These are phyloP conservation scores for Echeveria elegans DNA, from an alignment of 164 flowering plant genomes.

Conservation along the genomic window DNA sequence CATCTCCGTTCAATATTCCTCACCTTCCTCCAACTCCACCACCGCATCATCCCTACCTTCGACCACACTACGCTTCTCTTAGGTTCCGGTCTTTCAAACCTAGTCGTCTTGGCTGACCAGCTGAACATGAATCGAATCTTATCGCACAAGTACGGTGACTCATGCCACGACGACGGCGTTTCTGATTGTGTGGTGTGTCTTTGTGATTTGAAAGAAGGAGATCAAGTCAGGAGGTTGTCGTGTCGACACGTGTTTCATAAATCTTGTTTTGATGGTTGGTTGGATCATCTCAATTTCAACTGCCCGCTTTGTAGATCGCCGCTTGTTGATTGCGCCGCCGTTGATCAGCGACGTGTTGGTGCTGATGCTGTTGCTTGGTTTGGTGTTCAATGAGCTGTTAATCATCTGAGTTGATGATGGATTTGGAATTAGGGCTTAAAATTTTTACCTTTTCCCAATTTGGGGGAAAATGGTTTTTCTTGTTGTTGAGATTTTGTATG, in stretches of 20 bases:
- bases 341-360: conserved; percentile 20
- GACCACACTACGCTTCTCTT: conserved; percentile 15
- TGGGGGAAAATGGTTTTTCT: background rate
- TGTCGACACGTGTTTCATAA: conserved; percentile 75
- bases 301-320: conserved; percentile 76
- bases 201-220: conserved; percentile 41
- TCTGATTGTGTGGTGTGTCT: conserved; percentile 56
- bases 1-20: conserved; percentile 18
- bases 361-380: conserved; percentile 5
- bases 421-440: background rate
- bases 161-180: conserved; percentile 4
- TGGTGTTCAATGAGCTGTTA: background rate
- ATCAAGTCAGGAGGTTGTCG: conserved; percentile 43
- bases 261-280: conserved; percentile 72
- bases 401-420: background rate
- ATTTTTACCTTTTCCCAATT: background rate
- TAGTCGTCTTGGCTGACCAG: conserved; percentile 46
- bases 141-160: conserved; percentile 16
- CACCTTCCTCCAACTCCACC: conserved; percentile 8
- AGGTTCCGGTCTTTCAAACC: conserved; percentile 46
- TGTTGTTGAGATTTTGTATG: background rate
- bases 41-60: background rate
- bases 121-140: conserved; percentile 30
- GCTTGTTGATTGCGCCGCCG: conserved; percentile 18
- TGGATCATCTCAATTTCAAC: conserved; percentile 42